Conservation (phyloP, 441 rosid species). For the Erodium moschatum region DNA sequence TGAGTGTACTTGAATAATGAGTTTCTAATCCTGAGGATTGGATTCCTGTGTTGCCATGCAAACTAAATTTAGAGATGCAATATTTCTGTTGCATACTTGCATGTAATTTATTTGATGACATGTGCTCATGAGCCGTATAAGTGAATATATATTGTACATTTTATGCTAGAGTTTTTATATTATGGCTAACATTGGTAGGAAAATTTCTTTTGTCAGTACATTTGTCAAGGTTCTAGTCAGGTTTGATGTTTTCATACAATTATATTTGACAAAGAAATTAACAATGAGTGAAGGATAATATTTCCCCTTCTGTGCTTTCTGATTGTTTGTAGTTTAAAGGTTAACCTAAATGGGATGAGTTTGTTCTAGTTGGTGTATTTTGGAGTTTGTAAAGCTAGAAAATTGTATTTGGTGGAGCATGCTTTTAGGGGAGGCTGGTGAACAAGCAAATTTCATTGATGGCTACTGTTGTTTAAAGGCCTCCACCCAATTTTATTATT, state of each 20-base stretch:
- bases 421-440: background rate
- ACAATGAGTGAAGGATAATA: background rate
- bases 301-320: background rate
- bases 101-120: too few species aligned
- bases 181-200: too few species aligned
- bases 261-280: background rate
- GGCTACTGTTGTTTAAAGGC: background rate
- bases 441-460: background rate
- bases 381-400: constrained; percentile 1
- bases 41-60: too few species aligned
- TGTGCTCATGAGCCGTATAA: too few species aligned
- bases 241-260: background rate
- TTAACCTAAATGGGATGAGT: background rate
- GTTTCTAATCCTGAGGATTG: too few species aligned
- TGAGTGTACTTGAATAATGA: too few species aligned
- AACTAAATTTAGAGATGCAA: too few species aligned
- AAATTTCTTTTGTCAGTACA: too few species aligned
- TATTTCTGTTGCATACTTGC: too few species aligned
- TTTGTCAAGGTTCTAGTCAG: too few species aligned
- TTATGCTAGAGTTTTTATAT: too few species aligned
- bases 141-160: too few species aligned
- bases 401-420: background rate
- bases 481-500: background rate
- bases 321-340: background rate
- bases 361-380: background rate